These are phyloP conservation scores for Pyricularia pennisetigena DNA, from an alignment of 2,329 filamentous ascomycete genomes.

Conservation along the genomic window DNA sequence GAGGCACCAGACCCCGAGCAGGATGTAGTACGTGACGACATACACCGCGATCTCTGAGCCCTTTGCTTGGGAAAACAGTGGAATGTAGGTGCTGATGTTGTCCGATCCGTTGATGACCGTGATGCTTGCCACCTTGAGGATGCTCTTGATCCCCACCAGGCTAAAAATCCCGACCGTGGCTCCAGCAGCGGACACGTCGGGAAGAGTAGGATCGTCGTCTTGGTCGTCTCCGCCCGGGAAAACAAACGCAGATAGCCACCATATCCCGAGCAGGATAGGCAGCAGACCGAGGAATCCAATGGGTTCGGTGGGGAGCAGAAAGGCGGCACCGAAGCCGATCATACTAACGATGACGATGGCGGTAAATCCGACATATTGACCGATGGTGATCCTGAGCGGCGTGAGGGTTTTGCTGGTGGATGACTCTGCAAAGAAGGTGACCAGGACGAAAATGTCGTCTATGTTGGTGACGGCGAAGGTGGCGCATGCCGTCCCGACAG, in stretches of 20 bases:
- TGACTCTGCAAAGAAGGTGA: conserved; percentile 25
- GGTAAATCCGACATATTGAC: conserved; percentile 22
- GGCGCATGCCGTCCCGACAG: conserved; percentile 16
- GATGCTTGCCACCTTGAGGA: conserved; percentile 19
- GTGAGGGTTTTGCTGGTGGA: conserved; percentile 15
- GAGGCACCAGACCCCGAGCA: conserved; percentile 21
- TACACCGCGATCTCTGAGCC: conserved; percentile 22
- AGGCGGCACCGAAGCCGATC: conserved; percentile 21
- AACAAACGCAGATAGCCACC: conserved; percentile 15
- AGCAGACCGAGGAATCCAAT: conserved; percentile 24
- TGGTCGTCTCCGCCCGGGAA: conserved; percentile 6
- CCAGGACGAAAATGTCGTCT: conserved; percentile 27
- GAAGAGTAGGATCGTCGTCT: neutral
- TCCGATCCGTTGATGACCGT: conserved; percentile 25
- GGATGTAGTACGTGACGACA: conserved; percentile 20
- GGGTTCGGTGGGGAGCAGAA: conserved; percentile 20
- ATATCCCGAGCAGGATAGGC: conserved; percentile 21
- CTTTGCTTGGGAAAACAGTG: conserved; percentile 21
- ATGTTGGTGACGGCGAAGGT: conserved; percentile 20
- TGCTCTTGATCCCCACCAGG: conserved; percentile 9
- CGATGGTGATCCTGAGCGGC: conserved; percentile 14
- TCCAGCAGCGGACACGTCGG: neutral
- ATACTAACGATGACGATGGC: conserved; percentile 23
- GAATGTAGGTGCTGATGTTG: conserved; percentile 24
- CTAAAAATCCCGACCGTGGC: neutral